A percentile compares a stretch with the other conserved stretches of the same genome.
Evolutionary conservation across 345 rosid species (phyloP).

Genomic region (Heritiera fomes): DNA sequence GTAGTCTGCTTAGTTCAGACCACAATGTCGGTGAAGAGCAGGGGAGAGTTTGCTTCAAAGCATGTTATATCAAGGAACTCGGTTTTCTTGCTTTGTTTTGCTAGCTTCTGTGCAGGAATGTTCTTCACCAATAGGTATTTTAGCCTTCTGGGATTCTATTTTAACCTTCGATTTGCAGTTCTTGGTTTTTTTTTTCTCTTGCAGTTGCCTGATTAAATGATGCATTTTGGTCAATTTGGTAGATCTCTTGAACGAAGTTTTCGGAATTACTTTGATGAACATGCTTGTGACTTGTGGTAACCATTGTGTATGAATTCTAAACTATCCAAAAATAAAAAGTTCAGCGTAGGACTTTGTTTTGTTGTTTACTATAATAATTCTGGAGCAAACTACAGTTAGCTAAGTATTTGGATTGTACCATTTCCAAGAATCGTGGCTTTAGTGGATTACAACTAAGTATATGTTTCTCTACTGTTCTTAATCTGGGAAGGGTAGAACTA

Average conservation of each 20-base stretch:
- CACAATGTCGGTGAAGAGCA: constrained; percentile 64
- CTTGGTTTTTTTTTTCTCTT: not conserved
- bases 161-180: not conserved
- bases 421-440: not conserved
- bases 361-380: too few relatives aligned
- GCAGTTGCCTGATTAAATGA: not conserved
- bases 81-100: constrained; percentile 60
- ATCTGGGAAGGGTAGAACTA: not conserved
- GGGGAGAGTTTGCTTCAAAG: constrained; percentile 47
- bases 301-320: not conserved
- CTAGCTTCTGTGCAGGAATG: constrained; percentile 77
- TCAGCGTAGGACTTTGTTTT: not conserved
- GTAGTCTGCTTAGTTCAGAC: not conserved
- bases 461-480: not conserved
- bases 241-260: not conserved
- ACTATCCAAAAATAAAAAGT: not conserved
- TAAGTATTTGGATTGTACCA: not conserved
- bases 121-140: constrained; percentile 79
- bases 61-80: constrained; percentile 50
- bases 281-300: not conserved
- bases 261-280: not conserved
- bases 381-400: not conserved
- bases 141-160: constrained; percentile 12
- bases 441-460: not conserved
- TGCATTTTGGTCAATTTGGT: not conserved